These are phyloP conservation scores for Eruca vesicaria DNA, from an alignment of 441 rosid species.

Conservation along the genomic window DNA sequence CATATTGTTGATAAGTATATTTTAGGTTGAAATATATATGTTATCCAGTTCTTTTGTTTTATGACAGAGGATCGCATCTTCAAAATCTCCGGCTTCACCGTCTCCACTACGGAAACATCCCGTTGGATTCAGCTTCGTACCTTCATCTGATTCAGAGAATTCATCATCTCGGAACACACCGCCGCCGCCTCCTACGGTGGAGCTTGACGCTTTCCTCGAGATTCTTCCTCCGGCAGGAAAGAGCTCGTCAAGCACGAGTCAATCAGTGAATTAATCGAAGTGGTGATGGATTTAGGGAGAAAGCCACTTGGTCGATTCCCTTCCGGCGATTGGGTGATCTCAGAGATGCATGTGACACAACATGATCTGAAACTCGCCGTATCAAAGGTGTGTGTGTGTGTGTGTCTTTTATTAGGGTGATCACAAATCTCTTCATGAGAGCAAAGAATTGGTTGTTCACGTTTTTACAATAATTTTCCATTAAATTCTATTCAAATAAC, in stretches of 20 bases:
- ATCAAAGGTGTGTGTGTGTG: conserved; percentile 66
- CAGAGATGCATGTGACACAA: conserved; percentile 58
- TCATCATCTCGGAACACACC: conserved; percentile 38
- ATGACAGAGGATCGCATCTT: conserved; percentile 44
- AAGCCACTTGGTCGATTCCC: conserved; percentile 92
- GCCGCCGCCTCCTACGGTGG: conserved; percentile 39
- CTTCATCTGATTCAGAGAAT: conserved; percentile 37
- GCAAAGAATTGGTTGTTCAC: no score
- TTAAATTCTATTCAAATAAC: no score
- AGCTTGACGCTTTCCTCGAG: conserved; percentile 67
- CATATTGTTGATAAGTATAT: no score
- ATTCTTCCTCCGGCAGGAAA: conserved; percentile 61
- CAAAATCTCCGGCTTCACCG: no score
- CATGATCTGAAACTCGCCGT: conserved; percentile 76
- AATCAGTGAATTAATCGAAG: conserved; percentile 75
- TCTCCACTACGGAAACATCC: conserved; percentile 44
- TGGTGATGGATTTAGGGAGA: conserved; percentile 91
- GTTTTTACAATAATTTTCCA: no score
- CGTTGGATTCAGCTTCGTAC: conserved; percentile 55
- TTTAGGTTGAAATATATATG: no score
- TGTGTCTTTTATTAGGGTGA: no score
- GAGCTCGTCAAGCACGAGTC: conserved; percentile 54
- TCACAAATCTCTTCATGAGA: no score
- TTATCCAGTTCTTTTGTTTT: no score
- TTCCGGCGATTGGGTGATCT: conserved; percentile 89